These are phyloP conservation scores for Macadamia tetraphylla DNA, from an alignment of 164 flowering plant species.

Conservation along the genomic window DNA sequence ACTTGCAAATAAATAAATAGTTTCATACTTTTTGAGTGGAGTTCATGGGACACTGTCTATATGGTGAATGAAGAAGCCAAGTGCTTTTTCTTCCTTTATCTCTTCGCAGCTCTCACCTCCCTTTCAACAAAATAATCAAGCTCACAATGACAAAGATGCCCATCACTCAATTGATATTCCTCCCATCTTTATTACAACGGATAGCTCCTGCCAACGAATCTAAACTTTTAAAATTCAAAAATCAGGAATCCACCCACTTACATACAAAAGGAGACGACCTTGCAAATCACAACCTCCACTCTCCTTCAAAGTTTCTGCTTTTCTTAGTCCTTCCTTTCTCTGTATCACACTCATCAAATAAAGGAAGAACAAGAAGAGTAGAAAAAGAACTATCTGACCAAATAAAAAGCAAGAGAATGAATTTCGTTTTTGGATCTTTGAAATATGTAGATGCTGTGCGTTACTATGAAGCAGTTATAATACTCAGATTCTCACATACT, in stretches of 20 bases:
- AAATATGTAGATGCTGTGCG: slow-evolving; percentile 39
- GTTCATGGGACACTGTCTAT: slow-evolving; percentile 41
- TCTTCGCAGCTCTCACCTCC: background rate
- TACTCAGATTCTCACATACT: slow-evolving; percentile 26
- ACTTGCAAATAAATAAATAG: slow-evolving; percentile 6
- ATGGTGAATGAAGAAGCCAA: slow-evolving; percentile 20
- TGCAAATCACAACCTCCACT: slow-evolving; percentile 28
- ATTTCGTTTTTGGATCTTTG: slow-evolving; percentile 27
- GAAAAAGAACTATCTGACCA: background rate
- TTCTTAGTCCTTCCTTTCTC: slow-evolving; percentile 11
- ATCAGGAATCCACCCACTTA: slow-evolving; percentile 39
- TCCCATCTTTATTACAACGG: slow-evolving; percentile 16
- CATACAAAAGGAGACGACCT: slow-evolving; percentile 14
- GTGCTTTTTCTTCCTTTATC: slow-evolving; percentile 15
- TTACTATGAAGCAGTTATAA: slow-evolving; percentile 38
- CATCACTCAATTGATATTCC: slow-evolving; percentile 20
- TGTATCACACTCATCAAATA: slow-evolving; percentile 21
- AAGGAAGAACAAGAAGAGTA: slow-evolving; percentile 23
- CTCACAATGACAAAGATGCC: slow-evolving; percentile 27
- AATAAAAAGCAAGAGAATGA: too few relatives aligned
- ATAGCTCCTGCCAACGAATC: slow-evolving; percentile 22
- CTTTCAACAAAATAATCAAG: slow-evolving; percentile 17
- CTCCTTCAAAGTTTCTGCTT: slow-evolving; percentile 12
- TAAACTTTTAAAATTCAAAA: slow-evolving; percentile 32
- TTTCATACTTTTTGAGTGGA: slow-evolving; percentile 33